A percentile compares a stretch with the other conserved stretches of the same genome.
Conservation (phyloP, 257 asterid species). For the Orobanche coerulescens region DNA sequence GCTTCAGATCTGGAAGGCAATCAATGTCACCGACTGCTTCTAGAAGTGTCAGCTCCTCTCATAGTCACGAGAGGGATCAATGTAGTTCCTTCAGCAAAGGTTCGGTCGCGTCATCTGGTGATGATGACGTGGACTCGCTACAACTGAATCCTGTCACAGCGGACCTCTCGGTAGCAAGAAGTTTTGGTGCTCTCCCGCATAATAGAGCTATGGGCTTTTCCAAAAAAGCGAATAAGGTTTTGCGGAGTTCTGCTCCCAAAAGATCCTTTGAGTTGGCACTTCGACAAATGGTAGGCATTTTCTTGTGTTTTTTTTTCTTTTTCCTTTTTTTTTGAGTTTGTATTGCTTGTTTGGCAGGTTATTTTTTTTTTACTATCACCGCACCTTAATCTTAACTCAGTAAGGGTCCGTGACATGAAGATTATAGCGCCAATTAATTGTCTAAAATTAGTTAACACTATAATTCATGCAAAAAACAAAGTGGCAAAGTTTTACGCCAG, state of each 20-base stretch:
- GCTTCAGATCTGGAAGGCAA: constrained; percentile 66
- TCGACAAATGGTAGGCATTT: constrained; percentile 64
- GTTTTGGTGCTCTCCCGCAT: constrained; percentile 37
- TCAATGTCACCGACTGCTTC: constrained; percentile 93
- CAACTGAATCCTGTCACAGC: constrained; percentile 54
- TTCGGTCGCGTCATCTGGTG: constrained; percentile 86
- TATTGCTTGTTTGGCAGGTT: constrained; percentile 16
- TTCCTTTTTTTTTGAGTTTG: constrained; percentile 14
- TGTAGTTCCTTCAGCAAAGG: constrained; percentile 67
- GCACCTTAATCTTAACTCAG: too few species aligned
- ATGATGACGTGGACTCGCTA: constrained; percentile 75
- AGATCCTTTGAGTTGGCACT: constrained; percentile 82
- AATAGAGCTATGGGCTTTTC: constrained; percentile 42
- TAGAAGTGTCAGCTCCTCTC: constrained; percentile 70
- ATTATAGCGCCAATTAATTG: too few species aligned
- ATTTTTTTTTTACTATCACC: too few species aligned
- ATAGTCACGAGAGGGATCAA: constrained; percentile 68
- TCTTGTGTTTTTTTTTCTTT: constrained; percentile 18
- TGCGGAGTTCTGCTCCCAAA: constrained; percentile 78
- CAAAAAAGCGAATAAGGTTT: constrained; percentile 51
- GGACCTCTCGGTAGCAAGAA: constrained; percentile 49
- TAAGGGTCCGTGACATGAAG: too few species aligned
- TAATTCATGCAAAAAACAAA: too few species aligned
- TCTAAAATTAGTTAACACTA: too few species aligned
- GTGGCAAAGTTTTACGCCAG: too few species aligned